A percentile compares a stretch with the other conserved stretches of the same genome.
Conservation (phyloP, 257 asterid genomes). For the Phtheirospermum japonicum region DNA sequence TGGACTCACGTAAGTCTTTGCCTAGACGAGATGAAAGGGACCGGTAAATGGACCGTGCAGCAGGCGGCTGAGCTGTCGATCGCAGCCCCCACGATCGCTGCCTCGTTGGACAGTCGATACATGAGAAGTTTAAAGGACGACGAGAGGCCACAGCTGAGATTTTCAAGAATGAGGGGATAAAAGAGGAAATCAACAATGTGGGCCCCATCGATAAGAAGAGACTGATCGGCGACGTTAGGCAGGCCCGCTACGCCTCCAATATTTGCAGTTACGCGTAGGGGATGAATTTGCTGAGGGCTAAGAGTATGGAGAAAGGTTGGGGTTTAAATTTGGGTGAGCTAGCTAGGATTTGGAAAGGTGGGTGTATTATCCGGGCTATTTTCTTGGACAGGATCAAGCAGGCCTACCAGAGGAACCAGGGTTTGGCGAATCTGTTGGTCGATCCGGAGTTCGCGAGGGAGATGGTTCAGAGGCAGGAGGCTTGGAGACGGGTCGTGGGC, state of each 20-base stretch:
- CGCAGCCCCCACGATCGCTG: constrained; percentile 93
- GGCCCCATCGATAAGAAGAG: constrained; percentile 61
- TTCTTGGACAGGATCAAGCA: constrained; percentile 91
- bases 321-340: constrained; percentile 80
- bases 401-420: constrained; percentile 78
- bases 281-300: constrained; percentile 81
- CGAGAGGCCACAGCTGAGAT: constrained; percentile 58
- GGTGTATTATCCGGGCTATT: constrained; percentile 90
- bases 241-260: constrained; percentile 86
- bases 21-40: constrained; percentile 56
- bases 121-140: constrained; percentile 90
- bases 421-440: constrained; percentile 69
- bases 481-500: constrained; percentile 93
- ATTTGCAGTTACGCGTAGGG: constrained; percentile 96
- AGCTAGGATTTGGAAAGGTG: constrained; percentile 96
- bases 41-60: constrained; percentile 98
- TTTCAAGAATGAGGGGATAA: constrained; percentile 58
- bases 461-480: constrained; percentile 94
- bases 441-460: constrained; percentile 90
- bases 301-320: constrained; percentile 89
- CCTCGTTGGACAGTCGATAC: constrained; percentile 71
- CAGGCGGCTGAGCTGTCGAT: constrained; percentile 91
- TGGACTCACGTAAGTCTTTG: too few species aligned
- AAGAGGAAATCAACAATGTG: constrained; percentile 44
- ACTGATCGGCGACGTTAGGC: constrained; percentile 90